Conservation (phyloP, 768 basidiomycete species). For the Tulasnella sp. region DNA sequence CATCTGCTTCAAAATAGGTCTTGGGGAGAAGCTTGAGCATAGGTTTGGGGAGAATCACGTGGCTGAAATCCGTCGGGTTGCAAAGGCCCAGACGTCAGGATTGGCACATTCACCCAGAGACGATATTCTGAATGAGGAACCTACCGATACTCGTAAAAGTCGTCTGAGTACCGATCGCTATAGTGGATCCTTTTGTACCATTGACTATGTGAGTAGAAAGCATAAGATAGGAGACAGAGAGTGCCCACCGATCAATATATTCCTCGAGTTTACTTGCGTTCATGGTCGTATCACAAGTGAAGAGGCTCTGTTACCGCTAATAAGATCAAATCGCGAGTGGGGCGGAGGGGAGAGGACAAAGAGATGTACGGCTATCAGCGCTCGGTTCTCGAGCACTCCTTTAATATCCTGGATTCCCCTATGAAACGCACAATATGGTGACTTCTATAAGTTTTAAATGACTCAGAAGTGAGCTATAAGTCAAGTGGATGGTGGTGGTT, state of each 20-base stretch:
- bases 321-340: neutral
- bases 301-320: neutral
- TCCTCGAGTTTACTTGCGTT: conserved; percentile 13
- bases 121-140: neutral
- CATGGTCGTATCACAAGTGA: neutral
- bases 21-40: conserved; percentile 91
- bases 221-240: neutral
- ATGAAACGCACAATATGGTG: neutral
- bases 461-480: neutral
- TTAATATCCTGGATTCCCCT: neutral
- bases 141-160: conserved; percentile 71
- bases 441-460: neutral
- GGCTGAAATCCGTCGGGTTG: conserved; percentile 39
- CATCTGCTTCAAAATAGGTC: conserved; percentile 61
- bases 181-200: conserved; percentile 62
- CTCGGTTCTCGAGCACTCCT: neutral
- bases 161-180: conserved; percentile 87
- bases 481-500: neutral
- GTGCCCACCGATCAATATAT: conserved; percentile 11
- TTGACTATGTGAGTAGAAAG: neutral
- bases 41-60: conserved; percentile 93
- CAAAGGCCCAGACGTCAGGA: neutral
- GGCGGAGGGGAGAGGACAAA: neutral
- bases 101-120: neutral
- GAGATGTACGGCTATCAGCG: neutral